A percentile compares a stretch with the other conserved stretches of the same genome.
These are phyloP conservation scores for Pseudozyma tsukubaensis DNA, from an alignment of 1,284 basidiomycete genomes.

Conservation along the genomic window DNA sequence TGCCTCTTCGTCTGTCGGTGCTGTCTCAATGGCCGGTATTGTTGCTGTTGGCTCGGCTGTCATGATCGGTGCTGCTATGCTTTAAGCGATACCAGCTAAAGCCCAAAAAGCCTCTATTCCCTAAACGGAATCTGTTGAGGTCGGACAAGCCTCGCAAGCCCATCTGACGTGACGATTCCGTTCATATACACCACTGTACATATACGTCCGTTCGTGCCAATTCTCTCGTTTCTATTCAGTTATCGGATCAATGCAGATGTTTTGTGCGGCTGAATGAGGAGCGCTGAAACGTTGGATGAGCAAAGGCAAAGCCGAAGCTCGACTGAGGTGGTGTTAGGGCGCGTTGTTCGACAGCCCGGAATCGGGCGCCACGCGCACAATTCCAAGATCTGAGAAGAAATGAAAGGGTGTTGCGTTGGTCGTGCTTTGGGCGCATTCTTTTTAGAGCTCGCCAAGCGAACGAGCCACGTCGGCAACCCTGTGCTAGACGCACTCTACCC, in stretches of 20 bases:
- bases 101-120: neutral
- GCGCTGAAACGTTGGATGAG: neutral
- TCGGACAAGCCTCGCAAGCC: too few relatives aligned
- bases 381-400: constrained; percentile 15
- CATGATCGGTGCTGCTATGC: constrained; percentile 36
- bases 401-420: neutral
- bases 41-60: constrained; percentile 40
- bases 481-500: neutral
- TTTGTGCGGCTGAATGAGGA: neutral
- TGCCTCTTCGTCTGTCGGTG: constrained; percentile 17
- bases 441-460: constrained; percentile 9
- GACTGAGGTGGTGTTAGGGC: too few relatives aligned
- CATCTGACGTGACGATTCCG: neutral
- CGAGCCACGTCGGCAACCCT: constrained; percentile 35
- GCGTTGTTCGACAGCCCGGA: too few relatives aligned
- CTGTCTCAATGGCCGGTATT: constrained; percentile 29
- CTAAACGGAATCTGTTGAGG: too few relatives aligned
- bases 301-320: neutral
- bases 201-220: neutral
- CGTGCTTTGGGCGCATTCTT: neutral
- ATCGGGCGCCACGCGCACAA: neutral
- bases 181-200: neutral
- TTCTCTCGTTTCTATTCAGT: neutral
- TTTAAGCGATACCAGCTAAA: constrained; percentile 2
- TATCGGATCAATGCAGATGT: neutral